Evolutionary conservation across 192 early-diverging fungal species (phyloP), one percentile per base, ranked within the genome.

Genomic region (Gamsiella multidivaricata): DNA sequence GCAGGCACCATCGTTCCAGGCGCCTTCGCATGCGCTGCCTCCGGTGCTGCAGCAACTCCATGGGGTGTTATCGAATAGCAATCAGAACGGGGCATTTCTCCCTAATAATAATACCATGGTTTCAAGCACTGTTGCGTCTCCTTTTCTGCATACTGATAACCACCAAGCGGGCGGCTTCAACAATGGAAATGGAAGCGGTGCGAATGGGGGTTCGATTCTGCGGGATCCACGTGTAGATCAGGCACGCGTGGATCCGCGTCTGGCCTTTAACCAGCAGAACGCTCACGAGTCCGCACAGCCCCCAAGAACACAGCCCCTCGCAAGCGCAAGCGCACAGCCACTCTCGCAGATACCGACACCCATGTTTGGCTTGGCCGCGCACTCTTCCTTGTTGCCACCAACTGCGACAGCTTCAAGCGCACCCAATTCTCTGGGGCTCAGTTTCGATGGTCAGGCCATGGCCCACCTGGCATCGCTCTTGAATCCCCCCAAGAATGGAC

Each of bases 101-200:
- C 49, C 55, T 41, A 76, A 76, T 76, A 76, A 76, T 76, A 76
- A 76, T 76, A 76, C 41, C 65, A 46, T 61, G 59, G 57, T 61
- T 54, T 41, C 72, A 20, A 65, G 61, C 31, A 50, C 58, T 55
- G 15, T 34, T 62, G 52, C 53, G 42, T 54, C 72, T 28, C 37
- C 61, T 14, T 53, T 33, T 64, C 33, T 64, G 49, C 61, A 64
- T 64, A n/a, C 47, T 64, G 61, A 64, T 52, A 23, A 18, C 25
- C 59, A 61, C 11, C 45, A 46, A 34, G 43, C 31, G n/a, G 45
- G 45, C 45, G 15, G 59, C 23, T 31, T 34, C 31, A 61, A 22
- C 28, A 46, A 50, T 32, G 46, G 46, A 28, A 61, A 36, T 33
- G 20, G 18, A 15, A 31, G 43, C 28, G 28, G 42, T 17, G 11